Base-by-base conservation (phyloP, 2,329 filamentous ascomycete genomes). In the Microascus cirrosus region DNA sequence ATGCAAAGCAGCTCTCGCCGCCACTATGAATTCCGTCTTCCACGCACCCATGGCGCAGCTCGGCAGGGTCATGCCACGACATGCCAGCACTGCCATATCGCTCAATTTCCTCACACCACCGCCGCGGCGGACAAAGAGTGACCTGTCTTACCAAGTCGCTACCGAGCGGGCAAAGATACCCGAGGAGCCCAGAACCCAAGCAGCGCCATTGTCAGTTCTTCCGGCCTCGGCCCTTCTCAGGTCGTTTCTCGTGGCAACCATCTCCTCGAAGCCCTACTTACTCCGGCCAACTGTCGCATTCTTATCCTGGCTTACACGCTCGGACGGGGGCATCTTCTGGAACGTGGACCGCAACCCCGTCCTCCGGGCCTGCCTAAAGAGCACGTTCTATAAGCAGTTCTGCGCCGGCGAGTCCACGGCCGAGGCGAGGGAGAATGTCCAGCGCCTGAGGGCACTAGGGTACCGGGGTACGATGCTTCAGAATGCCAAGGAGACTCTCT, bases 311-410 rank as follows among this genome's bases (percentile, higher is more conserved):
- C 80, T 95, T 63, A 87, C 91, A 13, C 79, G 90, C 69, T 85
- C 87, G 28, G 80, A 80, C 55, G 85, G 75, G 58, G 74, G 81
- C 1, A 58, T 91, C 0, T 76, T 94, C 59, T 52, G 50, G 50
- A 86, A 86, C 69, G 84, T 90, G 4, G 90, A 95, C 67, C 77
- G 74, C 56, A 96, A 95, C 67, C 83, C 82, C 0, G 53, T 93
- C 1, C 77, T 95, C 18, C 80, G 84, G 51, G 81, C 76, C 60
- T 67, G 91, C 51, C 76, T 96, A 54, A 90, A 90, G 69, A 82
- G 85, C 67, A 95, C 90, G 0, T 91, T 96, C 65, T 96, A 96
- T 69, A 84, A 84, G 28, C 92, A 96, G 65, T 96, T 95, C 71
- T 96, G 92, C 70, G 90, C 89, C 0, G 92, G 92, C 35, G 87